Evolutionary conservation across 306 rosid species (phyloP).

Genomic region (Cucurbita moschata): DNA sequence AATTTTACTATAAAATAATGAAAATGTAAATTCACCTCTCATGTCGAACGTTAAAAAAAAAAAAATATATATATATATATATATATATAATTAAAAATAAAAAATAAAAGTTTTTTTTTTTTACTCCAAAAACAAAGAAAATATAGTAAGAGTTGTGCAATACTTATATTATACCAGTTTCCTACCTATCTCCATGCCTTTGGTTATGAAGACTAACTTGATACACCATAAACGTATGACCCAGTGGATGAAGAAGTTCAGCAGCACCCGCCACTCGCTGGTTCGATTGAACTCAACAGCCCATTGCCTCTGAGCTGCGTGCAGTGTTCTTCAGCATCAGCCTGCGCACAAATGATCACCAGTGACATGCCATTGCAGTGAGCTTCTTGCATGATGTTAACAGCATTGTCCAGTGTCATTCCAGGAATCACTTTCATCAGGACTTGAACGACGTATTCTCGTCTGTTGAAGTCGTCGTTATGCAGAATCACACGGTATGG

Average conservation of each 20-base stretch:
- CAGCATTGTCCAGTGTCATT: conserved; percentile 81
- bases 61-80: no score
- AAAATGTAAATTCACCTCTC: no score
- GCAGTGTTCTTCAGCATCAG: conserved; percentile 91
- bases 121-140: background rate
- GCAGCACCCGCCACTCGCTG: conserved; percentile 60
- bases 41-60: no score
- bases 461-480: conserved; percentile 70
- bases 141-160: background rate
- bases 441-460: conserved; percentile 91
- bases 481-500: conserved; percentile 76
- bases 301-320: conserved; percentile 86
- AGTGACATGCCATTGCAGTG: conserved; percentile 68
- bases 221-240: background rate
- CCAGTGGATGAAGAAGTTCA: background rate
- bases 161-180: background rate
- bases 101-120: background rate
- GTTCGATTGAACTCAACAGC: conserved; percentile 70
- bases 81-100: no score
- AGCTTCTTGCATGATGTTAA: conserved; percentile 89
- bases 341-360: conserved; percentile 72
- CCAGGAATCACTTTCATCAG: conserved; percentile 86
- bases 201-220: background rate
- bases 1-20: no score
- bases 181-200: background rate